phyloP scores from a whole-genome alignment of 192 early-diverging fungal species.

The Coemansia sp. region DNA sequence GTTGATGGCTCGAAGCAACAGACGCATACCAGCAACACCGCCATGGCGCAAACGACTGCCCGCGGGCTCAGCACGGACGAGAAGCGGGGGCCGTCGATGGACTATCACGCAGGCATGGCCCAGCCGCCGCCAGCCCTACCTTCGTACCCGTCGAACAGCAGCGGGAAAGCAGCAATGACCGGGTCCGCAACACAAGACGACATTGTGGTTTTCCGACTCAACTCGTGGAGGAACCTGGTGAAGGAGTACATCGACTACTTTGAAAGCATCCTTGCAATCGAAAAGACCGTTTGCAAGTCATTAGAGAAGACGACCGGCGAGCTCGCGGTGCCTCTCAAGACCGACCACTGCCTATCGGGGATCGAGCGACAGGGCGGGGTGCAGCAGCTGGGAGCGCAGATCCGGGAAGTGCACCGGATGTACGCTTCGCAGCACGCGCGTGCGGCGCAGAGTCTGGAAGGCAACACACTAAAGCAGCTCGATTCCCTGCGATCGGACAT shows the following conservation, averaged over 20 bases:
- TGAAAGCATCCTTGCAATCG: conserved; percentile 20
- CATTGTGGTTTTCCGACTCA: conserved; percentile 31
- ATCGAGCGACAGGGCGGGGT: conserved; percentile 30
- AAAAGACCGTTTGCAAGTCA: conserved; percentile 27
- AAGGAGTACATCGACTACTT: conserved; percentile 34
- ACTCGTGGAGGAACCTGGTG: conserved; percentile 33
- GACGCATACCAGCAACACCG: not conserved
- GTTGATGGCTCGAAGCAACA: conserved; percentile 14
- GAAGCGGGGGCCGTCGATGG: conserved; percentile 5
- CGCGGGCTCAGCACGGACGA: conserved; percentile 1
- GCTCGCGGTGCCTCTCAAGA: conserved; percentile 29
- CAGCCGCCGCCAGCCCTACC: conserved; percentile 15
- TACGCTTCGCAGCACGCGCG: conserved; percentile 26
- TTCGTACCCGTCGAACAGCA: conserved; percentile 33
- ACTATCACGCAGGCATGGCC: not conserved
- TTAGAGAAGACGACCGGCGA: conserved; percentile 37
- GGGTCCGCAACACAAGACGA: conserved; percentile 39
- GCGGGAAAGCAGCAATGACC: conserved; percentile 22
- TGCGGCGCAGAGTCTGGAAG: conserved; percentile 24
- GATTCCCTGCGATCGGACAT: conserved; percentile 29
- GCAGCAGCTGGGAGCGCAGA: conserved; percentile 27
- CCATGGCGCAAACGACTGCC: not conserved
- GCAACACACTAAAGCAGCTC: conserved; percentile 28
- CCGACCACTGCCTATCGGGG: conserved; percentile 32
- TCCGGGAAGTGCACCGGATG: conserved; percentile 36